Percentiles rank a stretch among this genome's conserved stretches.
Conservation (phyloP, 2,329 filamentous ascomycete species). For the Epichloe aotearoae region DNA sequence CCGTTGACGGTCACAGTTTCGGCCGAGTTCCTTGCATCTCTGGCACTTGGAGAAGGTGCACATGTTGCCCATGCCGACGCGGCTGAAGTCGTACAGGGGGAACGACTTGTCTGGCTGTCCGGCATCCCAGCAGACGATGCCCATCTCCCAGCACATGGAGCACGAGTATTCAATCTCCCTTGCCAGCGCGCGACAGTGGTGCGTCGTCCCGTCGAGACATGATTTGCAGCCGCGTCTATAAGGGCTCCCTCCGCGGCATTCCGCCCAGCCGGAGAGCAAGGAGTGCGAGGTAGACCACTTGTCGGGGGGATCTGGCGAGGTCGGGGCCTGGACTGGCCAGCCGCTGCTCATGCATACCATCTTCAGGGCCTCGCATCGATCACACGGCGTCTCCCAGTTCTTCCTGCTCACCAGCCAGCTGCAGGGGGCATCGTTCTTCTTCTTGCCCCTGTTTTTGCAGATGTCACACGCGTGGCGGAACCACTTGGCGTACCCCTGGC, state of each 20-base stretch:
- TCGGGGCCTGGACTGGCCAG: conserved; percentile 5
- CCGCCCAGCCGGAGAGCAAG: conserved; percentile 8
- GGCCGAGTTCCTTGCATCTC: conserved; percentile 10
- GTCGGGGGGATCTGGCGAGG: conserved; percentile 1
- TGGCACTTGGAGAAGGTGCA: conserved; percentile 14
- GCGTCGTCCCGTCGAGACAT: conserved; percentile 5
- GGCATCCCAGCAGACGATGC: conserved; percentile 15
- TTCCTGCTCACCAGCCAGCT: conserved; percentile 11
- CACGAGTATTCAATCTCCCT: conserved; percentile 10
- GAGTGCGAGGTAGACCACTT: conserved; percentile 7
- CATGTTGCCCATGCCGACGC: conserved; percentile 19
- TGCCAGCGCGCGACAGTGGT: conserved; percentile 11
- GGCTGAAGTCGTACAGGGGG: conserved; percentile 17
- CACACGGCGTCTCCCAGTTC: conserved; percentile 12
- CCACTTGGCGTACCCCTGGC: conserved; percentile 10
- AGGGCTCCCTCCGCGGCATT: conserved; percentile 7
- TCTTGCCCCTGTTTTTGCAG: conserved; percentile 8
- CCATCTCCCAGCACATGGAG: conserved; percentile 16
- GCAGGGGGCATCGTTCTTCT: conserved; percentile 7
- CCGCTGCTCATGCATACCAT: conserved; percentile 11
- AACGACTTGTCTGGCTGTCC: conserved; percentile 3
- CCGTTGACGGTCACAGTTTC: conserved; percentile 23
- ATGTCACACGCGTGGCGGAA: conserved; percentile 13
- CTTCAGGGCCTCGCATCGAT: conserved; percentile 8
- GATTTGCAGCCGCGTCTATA: conserved; percentile 8